Evolutionary conservation across 2,329 filamentous ascomycete species (phyloP).

Genomic region (Paecilomyces variotii): DNA sequence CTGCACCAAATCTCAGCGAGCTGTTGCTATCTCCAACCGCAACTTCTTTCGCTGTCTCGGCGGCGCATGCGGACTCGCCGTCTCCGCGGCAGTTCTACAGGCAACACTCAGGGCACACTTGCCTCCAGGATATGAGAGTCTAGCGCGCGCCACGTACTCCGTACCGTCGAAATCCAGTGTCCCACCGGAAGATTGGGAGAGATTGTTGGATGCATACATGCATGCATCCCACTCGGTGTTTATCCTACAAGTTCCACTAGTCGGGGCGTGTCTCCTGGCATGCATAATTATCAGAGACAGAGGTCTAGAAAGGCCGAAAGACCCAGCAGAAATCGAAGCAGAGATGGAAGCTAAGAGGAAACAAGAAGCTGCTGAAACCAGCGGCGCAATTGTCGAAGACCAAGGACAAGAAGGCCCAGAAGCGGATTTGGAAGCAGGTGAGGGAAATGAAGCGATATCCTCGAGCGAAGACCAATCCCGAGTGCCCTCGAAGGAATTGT

Average conservation of each 20-base stretch:
- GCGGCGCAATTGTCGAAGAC: neutral
- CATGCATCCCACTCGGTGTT: slow-evolving; percentile 49
- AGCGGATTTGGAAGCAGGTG: neutral
- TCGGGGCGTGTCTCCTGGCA: slow-evolving; percentile 43
- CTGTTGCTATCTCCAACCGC: slow-evolving; percentile 54
- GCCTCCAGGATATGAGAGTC: slow-evolving; percentile 27
- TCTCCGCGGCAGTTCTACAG: slow-evolving; percentile 47
- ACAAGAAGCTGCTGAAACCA: slow-evolving; percentile 13
- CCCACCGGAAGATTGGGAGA: slow-evolving; percentile 26
- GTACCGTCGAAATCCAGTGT: slow-evolving; percentile 21
- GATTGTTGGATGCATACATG: slow-evolving; percentile 45
- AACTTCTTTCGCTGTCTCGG: slow-evolving; percentile 57
- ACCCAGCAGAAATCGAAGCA: slow-evolving; percentile 17
- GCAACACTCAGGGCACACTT: slow-evolving; percentile 31
- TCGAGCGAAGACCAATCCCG: neutral
- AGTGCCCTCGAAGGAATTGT: neutral
- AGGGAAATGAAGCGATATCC: neutral
- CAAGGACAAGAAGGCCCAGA: neutral
- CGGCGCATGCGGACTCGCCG: slow-evolving; percentile 50
- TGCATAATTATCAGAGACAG: slow-evolving; percentile 46
- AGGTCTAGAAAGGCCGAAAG: slow-evolving; percentile 35
- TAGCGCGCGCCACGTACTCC: slow-evolving; percentile 34
- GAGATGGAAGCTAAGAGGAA: slow-evolving; percentile 21
- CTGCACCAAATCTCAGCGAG: slow-evolving; percentile 48
- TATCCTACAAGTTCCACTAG: slow-evolving; percentile 48